Evolutionary conservation across 2,329 filamentous ascomycete genomes (phyloP).

Genomic region (Chrysosporium keratinophilum): DNA sequence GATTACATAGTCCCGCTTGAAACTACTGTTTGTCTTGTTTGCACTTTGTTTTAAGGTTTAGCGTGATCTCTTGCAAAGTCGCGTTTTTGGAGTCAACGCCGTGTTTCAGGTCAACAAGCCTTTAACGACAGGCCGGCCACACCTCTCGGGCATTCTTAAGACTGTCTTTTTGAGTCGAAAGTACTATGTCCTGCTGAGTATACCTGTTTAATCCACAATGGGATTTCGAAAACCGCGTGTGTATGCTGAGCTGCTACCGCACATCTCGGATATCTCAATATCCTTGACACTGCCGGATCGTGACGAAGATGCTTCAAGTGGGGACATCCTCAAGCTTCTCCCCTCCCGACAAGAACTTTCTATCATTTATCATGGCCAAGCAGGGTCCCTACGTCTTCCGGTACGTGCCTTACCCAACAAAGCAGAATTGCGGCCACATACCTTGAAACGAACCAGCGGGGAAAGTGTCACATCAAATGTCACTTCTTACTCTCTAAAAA

Average conservation of each 20-base stretch:
- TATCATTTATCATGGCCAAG: slow-evolving; percentile 23
- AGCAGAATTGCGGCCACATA: slow-evolving; percentile 18
- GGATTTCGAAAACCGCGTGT: slow-evolving; percentile 25
- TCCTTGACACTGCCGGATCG: slow-evolving; percentile 40
- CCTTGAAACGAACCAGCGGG: slow-evolving; percentile 5
- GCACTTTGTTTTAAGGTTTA: neutral
- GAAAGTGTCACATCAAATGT: slow-evolving; percentile 24
- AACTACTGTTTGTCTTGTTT: neutral
- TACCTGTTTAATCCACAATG: neutral
- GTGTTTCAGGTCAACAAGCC: no score
- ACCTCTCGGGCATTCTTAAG: no score
- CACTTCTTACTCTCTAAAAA: slow-evolving; percentile 45
- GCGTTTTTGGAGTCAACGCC: neutral
- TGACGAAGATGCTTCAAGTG: neutral
- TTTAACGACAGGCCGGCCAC: no score
- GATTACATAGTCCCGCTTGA: no score
- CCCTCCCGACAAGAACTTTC: slow-evolving; percentile 29
- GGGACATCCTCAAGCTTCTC: slow-evolving; percentile 24
- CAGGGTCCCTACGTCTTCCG: slow-evolving; percentile 42
- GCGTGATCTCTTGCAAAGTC: neutral
- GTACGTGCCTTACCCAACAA: slow-evolving; percentile 26
- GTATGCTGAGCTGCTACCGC: slow-evolving; percentile 51
- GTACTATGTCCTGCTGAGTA: neutral
- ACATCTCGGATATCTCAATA: slow-evolving; percentile 51
- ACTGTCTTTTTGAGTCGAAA: no score